Conservation (phyloP, 1,139 yeast genomes). For the Pichia sp. region DNA sequence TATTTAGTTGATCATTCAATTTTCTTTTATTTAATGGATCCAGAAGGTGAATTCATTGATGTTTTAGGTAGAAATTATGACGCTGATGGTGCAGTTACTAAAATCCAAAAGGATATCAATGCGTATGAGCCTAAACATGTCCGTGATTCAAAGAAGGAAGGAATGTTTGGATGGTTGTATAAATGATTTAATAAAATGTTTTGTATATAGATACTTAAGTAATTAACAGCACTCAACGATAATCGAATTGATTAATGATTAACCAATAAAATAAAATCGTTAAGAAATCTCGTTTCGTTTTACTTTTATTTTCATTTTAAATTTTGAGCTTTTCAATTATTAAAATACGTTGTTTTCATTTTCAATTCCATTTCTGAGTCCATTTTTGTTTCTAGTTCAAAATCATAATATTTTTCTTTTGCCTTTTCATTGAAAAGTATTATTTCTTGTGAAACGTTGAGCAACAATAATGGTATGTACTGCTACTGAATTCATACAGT, state of each 20-base stretch:
- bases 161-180: conserved; percentile 35
- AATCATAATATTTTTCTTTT: not conserved
- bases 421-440: not conserved
- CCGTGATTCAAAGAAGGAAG: conserved; percentile 51
- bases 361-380: not conserved
- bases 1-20: conserved; percentile 95
- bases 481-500: not conserved
- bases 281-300: not conserved
- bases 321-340: not conserved
- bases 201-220: not conserved
- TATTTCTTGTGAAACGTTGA: not conserved
- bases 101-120: conserved; percentile 68
- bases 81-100: conserved; percentile 70
- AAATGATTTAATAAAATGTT: conserved; percentile 16
- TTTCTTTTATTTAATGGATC: conserved; percentile 92
- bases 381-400: not conserved
- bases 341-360: not conserved
- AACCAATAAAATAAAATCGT: not conserved
- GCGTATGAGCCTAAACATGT: conserved; percentile 69
- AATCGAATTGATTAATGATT: not conserved
- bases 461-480: not conserved
- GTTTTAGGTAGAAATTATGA: conserved; percentile 89
- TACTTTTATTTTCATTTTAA: not conserved
- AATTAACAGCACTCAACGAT: not conserved
- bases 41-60: conserved; percentile 91